phyloP scores from a whole-genome alignment of 2,329 filamentous ascomycete species.

The Penicillium nordicum region DNA sequence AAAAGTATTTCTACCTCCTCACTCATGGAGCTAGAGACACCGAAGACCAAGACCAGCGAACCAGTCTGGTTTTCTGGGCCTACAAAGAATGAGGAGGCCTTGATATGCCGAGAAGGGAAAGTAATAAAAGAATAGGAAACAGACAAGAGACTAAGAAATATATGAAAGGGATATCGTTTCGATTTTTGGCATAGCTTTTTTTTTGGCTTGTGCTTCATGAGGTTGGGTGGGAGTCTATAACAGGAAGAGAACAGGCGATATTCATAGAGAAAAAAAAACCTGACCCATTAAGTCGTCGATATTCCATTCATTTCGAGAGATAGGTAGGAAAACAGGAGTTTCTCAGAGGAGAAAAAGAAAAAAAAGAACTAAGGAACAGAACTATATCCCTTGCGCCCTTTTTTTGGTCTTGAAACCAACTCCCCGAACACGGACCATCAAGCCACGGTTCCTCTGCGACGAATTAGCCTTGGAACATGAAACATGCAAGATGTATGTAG shows the following conservation, averaged over 20 bases:
- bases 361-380: slow-evolving; percentile 20
- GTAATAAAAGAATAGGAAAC: not conserved
- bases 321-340: slow-evolving; percentile 28
- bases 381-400: slow-evolving; percentile 17
- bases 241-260: slow-evolving; percentile 15
- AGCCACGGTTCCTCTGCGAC: slow-evolving; percentile 24
- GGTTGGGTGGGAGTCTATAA: slow-evolving; percentile 17
- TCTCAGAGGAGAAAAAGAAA: slow-evolving; percentile 20
- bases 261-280: slow-evolving; percentile 16
- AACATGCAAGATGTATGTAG: not conserved
- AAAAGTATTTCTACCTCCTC: slow-evolving; percentile 42
- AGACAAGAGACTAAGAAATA: not conserved
- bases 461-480: not conserved
- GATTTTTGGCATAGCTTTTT: slow-evolving; percentile 15
- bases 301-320: slow-evolving; percentile 30
- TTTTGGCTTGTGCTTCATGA: slow-evolving; percentile 14
- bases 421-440: slow-evolving; percentile 26
- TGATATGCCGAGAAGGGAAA: slow-evolving; percentile 39
- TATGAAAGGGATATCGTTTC: slow-evolving; percentile 9
- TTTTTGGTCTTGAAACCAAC: slow-evolving; percentile 20
- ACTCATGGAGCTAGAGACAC: slow-evolving; percentile 33
- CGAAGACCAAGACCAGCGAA: slow-evolving; percentile 23
- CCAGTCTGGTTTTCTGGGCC: slow-evolving; percentile 23
- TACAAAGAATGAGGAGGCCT: slow-evolving; percentile 42
- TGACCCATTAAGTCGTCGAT: slow-evolving; percentile 26